phyloP scores from a whole-genome alignment of 768 basidiomycete genomes.

The Dacryopinax spathularia region DNA sequence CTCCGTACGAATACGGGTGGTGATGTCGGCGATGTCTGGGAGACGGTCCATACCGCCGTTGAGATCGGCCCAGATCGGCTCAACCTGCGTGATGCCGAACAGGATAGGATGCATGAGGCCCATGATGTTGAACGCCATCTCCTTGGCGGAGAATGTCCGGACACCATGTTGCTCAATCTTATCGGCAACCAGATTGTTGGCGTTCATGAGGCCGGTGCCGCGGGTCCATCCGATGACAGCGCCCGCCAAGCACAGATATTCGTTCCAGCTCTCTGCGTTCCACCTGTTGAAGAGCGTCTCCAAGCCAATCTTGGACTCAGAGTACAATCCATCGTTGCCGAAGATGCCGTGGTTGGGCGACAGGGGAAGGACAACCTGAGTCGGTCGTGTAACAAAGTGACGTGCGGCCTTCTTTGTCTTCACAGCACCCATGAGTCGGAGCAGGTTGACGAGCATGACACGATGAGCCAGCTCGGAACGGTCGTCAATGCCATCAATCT shows the following conservation, averaged over 20 bases:
- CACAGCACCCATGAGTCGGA: constrained; percentile 90
- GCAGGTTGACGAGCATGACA: constrained; percentile 95
- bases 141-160: constrained; percentile 96
- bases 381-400: constrained; percentile 92
- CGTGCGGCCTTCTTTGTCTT: constrained; percentile 97
- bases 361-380: constrained; percentile 92
- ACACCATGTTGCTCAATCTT: constrained; percentile 87
- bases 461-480: constrained; percentile 95
- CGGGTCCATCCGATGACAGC: constrained; percentile 99
- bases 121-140: constrained; percentile 99
- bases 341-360: constrained; percentile 98
- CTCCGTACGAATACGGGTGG: constrained; percentile 64
- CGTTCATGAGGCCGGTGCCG: constrained; percentile 92
- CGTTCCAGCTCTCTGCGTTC: constrained; percentile 97
- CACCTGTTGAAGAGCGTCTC: constrained; percentile 98
- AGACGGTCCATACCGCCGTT: constrained; percentile 98
- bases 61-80: constrained; percentile 98
- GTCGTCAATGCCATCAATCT: constrained; percentile 95
- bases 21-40: constrained; percentile 86
- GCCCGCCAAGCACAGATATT: constrained; percentile 93
- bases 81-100: constrained; percentile 98
- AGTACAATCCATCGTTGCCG: constrained; percentile 94
- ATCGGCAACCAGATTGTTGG: constrained; percentile 87
- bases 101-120: constrained; percentile 98
- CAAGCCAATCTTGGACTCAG: constrained; percentile 94